These are phyloP conservation scores for Saccharomyces hybrid DNA, from an alignment of 1,139 yeast species.

Conservation along the genomic window DNA sequence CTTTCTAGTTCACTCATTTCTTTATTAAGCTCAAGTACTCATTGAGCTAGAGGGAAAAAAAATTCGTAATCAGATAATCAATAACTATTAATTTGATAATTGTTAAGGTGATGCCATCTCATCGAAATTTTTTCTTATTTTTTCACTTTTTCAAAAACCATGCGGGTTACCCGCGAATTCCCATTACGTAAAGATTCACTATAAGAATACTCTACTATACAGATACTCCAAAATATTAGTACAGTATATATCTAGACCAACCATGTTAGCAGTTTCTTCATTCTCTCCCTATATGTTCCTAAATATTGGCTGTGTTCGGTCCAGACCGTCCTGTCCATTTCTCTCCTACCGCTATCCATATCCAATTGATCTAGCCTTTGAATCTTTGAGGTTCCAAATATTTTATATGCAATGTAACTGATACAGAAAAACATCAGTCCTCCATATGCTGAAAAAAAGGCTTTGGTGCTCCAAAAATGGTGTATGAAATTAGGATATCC, in stretches of 20 bases:
- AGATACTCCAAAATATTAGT: neutral
- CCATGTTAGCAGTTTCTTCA: slow-evolving; percentile 23
- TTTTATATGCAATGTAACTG: slow-evolving; percentile 50
- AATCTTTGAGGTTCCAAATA: slow-evolving; percentile 46
- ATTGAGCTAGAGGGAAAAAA: neutral
- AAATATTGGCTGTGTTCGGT: slow-evolving; percentile 28
- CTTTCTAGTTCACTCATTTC: slow-evolving; percentile 17
- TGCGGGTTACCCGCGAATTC: neutral
- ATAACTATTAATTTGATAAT: neutral
- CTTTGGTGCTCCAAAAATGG: slow-evolving; percentile 54
- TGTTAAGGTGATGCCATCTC: neutral
- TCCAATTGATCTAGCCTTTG: slow-evolving; percentile 59
- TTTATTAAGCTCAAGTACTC: neutral
- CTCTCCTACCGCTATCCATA: slow-evolving; percentile 72
- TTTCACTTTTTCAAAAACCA: neutral
- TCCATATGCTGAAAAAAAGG: slow-evolving; percentile 65
- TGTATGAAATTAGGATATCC: slow-evolving; percentile 65
- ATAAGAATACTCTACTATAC: neutral
- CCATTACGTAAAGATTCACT: neutral
- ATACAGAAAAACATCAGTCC: slow-evolving; percentile 49
- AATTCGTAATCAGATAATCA: neutral
- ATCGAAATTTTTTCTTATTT: neutral
- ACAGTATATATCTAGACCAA: slow-evolving; percentile 8
- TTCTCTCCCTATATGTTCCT: slow-evolving; percentile 29
- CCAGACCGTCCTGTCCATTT: slow-evolving; percentile 53